A percentile compares a stretch with the other conserved stretches of the same genome.
phyloP scores from a whole-genome alignment of 768 basidiomycete species.

The Leccinum fibrillosum region DNA sequence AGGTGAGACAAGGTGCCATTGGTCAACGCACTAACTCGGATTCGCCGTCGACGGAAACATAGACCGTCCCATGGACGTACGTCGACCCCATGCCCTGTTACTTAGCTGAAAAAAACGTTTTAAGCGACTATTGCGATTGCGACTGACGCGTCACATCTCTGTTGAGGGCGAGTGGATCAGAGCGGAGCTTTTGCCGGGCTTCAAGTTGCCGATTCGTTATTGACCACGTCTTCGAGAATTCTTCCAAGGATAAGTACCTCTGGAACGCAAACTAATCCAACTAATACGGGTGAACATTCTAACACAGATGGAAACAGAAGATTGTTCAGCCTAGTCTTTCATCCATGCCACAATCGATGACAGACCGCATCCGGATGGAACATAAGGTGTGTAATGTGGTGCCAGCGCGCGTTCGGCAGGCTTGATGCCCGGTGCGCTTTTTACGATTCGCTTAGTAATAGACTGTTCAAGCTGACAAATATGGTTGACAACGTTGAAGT shows the following conservation, averaged over 20 bases:
- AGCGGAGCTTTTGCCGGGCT: conserved; percentile 16
- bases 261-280: conserved; percentile 3
- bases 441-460: background rate
- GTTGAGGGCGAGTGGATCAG: conserved; percentile 15
- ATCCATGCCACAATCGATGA: background rate
- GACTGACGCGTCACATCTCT: conserved; percentile 5
- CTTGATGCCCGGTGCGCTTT: conserved; percentile 15
- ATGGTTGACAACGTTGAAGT: background rate
- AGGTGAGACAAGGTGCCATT: conserved; percentile 15
- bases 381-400: conserved; percentile 12
- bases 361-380: conserved; percentile 6
- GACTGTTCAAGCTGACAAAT: conserved; percentile 18
- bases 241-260: conserved; percentile 2
- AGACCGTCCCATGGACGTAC: conserved; percentile 9
- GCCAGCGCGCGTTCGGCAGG: conserved; percentile 13
- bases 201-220: conserved; percentile 4
- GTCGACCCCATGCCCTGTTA: conserved; percentile 13
- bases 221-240: conserved; percentile 10
- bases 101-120: conserved; percentile 17
- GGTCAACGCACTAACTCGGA: conserved; percentile 5
- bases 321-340: conserved; percentile 1
- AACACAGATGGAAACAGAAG: conserved; percentile 16
- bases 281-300: conserved; percentile 3
- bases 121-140: conserved; percentile 13
- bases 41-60: conserved; percentile 19